Conservation (phyloP, 441 rosid genomes). For the Geranium incanum region DNA sequence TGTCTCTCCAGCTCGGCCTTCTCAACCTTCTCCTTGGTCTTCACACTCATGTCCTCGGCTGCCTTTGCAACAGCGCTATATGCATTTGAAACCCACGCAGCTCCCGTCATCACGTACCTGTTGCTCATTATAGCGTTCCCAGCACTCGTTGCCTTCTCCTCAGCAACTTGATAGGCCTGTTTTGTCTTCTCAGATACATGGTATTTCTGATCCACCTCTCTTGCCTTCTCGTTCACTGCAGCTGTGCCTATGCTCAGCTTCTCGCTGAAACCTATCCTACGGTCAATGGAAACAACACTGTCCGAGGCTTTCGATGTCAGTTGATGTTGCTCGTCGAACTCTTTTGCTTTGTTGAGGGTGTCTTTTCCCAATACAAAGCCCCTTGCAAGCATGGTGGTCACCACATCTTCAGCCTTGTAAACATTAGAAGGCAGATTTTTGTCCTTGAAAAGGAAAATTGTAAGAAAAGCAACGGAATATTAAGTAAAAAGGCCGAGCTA, state of each 20-base stretch:
- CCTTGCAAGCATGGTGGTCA: slow-evolving; percentile 55
- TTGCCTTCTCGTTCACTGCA: slow-evolving; percentile 45
- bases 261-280: slow-evolving; percentile 47
- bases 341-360: slow-evolving; percentile 52
- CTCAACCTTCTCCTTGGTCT: slow-evolving; percentile 44
- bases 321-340: slow-evolving; percentile 39
- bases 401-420: slow-evolving; percentile 63
- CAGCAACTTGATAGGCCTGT: slow-evolving; percentile 47
- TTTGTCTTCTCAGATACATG: slow-evolving; percentile 53
- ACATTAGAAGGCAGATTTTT: slow-evolving; percentile 21
- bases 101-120: slow-evolving; percentile 47
- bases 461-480: background rate
- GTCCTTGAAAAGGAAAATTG: slow-evolving; percentile 23
- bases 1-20: slow-evolving; percentile 41
- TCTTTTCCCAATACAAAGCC: slow-evolving; percentile 67
- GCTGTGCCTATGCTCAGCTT: slow-evolving; percentile 52
- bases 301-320: slow-evolving; percentile 44
- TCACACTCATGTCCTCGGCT: slow-evolving; percentile 34
- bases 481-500: background rate
- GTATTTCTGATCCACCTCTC: slow-evolving; percentile 46
- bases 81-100: slow-evolving; percentile 55
- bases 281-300: slow-evolving; percentile 49
- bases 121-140: slow-evolving; percentile 49
- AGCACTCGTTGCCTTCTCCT: slow-evolving; percentile 48
- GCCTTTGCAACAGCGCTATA: slow-evolving; percentile 40